Percentiles rank a stretch among this genome's conserved stretches.
Conservation (phyloP, 2,329 filamentous ascomycete genomes). For the Acrocalymma vagum region DNA sequence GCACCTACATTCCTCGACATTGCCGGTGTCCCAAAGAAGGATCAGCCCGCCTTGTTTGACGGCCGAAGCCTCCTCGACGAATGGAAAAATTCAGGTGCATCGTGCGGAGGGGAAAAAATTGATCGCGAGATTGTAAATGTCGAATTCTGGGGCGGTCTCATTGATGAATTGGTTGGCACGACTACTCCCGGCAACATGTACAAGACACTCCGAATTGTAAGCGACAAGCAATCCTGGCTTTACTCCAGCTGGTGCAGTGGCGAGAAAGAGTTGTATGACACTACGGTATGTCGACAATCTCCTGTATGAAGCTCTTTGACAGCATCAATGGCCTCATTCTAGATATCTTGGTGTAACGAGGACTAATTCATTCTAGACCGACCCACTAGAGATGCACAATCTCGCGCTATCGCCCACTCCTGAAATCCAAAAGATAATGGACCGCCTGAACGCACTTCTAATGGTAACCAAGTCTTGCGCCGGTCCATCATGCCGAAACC, state of each 20-base stretch:
- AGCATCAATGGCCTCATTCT: too few relatives aligned
- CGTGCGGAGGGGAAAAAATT: too few relatives aligned
- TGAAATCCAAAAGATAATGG: constrained; percentile 20
- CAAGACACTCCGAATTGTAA: constrained; percentile 66
- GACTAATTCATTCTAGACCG: constrained; percentile 29
- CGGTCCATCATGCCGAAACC: constrained; percentile 60
- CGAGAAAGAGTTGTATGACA: constrained; percentile 72
- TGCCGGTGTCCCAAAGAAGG: too few relatives aligned
- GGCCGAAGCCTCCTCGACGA: too few relatives aligned
- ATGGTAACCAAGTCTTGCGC: constrained; percentile 70
- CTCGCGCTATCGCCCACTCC: constrained; percentile 16
- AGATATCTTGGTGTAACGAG: too few relatives aligned
- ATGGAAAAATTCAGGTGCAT: too few relatives aligned
- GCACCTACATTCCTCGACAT: constrained; percentile 45
- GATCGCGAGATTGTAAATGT: constrained; percentile 50
- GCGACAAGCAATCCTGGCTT: constrained; percentile 65
- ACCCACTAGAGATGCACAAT: constrained; percentile 33
- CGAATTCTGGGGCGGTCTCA: constrained; percentile 53
- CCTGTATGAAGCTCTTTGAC: too few relatives aligned
- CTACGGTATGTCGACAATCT: constrained; percentile 60
- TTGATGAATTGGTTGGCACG: too few relatives aligned
- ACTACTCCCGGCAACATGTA: constrained; percentile 65
- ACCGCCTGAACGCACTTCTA: constrained; percentile 63
- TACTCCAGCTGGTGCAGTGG: constrained; percentile 76
- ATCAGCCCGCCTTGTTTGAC: too few relatives aligned